Conservation (phyloP, 2,329 filamentous ascomycete species). For the Didymosphaeria variabile region DNA sequence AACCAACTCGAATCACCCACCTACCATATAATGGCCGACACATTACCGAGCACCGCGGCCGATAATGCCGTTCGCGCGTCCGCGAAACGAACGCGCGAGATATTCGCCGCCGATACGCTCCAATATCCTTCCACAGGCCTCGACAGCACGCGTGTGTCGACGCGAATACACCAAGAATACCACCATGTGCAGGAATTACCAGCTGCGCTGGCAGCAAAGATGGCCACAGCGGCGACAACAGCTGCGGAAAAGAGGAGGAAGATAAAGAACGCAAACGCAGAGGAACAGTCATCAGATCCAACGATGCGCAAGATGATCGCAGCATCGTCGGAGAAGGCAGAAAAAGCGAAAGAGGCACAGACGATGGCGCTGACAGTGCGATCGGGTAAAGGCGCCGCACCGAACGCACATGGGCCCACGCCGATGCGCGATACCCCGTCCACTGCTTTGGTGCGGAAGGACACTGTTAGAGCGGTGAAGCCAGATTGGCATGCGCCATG, state of each 20-base stretch:
- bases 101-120: constrained; percentile 62
- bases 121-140: constrained; percentile 55
- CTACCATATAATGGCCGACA: constrained; percentile 16
- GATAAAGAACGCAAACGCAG: constrained; percentile 60
- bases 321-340: constrained; percentile 62
- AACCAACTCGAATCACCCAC: background rate
- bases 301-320: constrained; percentile 74
- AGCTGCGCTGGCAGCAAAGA: constrained; percentile 79
- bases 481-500: constrained; percentile 98
- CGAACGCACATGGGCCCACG: constrained; percentile 66
- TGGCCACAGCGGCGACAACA: constrained; percentile 68
- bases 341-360: constrained; percentile 54
- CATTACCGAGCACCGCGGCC: constrained; percentile 4
- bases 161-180: constrained; percentile 78
- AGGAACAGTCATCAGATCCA: constrained; percentile 60
- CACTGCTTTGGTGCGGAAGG: constrained; percentile 69
- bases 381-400: constrained; percentile 56
- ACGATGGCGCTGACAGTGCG: constrained; percentile 68
- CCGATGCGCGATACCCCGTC: constrained; percentile 60
- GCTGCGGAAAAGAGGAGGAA: constrained; percentile 71
- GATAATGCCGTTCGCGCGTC: constrained; percentile 53
- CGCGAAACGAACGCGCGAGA: constrained; percentile 63
- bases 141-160: constrained; percentile 59
- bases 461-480: constrained; percentile 72
- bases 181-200: constrained; percentile 79